Conservation (phyloP, 1,284 basidiomycete genomes). For the Pascua guehoae region DNA sequence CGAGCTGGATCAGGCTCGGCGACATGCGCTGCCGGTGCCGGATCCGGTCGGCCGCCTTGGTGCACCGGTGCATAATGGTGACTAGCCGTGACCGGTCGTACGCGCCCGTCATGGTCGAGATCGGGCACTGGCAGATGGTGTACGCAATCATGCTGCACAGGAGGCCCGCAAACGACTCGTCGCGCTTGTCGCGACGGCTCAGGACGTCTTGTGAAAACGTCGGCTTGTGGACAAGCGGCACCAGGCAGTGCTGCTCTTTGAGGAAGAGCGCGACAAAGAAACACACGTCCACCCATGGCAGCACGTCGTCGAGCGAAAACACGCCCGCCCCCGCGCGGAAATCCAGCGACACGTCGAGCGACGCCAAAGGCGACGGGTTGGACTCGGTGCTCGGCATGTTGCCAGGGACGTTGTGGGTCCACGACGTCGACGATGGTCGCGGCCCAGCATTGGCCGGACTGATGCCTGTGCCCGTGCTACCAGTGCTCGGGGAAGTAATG, state of each 20-base stretch:
- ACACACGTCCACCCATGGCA: conserved; percentile 25
- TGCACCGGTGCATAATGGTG: conserved; percentile 20
- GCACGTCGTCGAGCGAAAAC: conserved; percentile 17
- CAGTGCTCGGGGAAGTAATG: no score
- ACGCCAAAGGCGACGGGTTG: background rate
- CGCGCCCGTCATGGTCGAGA: conserved; percentile 19
- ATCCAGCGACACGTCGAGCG: background rate
- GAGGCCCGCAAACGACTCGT: conserved; percentile 29
- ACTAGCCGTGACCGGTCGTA: conserved; percentile 21
- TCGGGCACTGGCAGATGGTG: conserved; percentile 31
- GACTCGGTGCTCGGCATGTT: no score
- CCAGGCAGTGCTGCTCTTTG: conserved; percentile 29
- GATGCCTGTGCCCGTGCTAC: no score
- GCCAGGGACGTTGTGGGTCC: background rate
- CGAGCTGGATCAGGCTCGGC: conserved; percentile 16
- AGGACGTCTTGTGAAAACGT: conserved; percentile 31
- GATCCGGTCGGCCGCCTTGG: conserved; percentile 19
- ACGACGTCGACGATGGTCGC: background rate
- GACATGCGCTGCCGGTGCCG: conserved; percentile 20
- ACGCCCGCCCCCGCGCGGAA: background rate
- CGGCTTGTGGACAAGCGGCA: conserved; percentile 33
- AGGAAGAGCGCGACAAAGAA: conserved; percentile 31
- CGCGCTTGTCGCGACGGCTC: conserved; percentile 22
- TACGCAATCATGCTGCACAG: conserved; percentile 29
- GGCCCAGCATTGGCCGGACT: no score